A percentile compares a stretch with the other conserved stretches of the same genome.
Evolutionary conservation across 225 moss, liverwort and hornwort species (phyloP).

Genomic region (Lunularia cruciata): DNA sequence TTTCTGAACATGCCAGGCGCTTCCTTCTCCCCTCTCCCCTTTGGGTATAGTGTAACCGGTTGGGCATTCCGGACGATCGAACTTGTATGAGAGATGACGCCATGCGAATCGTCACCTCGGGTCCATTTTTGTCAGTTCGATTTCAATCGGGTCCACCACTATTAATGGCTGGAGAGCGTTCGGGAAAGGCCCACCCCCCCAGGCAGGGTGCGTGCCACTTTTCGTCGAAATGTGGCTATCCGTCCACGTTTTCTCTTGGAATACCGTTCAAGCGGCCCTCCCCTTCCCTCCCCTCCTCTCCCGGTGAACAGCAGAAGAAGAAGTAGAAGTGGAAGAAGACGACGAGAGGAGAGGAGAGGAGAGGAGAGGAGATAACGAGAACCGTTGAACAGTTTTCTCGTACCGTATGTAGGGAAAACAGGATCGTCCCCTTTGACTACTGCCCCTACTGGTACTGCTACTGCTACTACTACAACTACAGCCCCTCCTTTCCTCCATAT

Average conservation of each 20-base stretch:
- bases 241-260: constrained; percentile 19
- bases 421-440: constrained; percentile 1
- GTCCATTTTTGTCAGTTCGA: constrained; percentile 1
- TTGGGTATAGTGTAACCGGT: constrained; percentile 1
- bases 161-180: constrained; percentile 18
- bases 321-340: background rate
- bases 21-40: constrained; percentile 8
- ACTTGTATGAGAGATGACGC: constrained; percentile 4
- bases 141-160: constrained; percentile 11
- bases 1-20: constrained; percentile 12
- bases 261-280: constrained; percentile 1
- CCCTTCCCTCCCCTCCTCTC: background rate
- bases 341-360: background rate
- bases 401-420: constrained; percentile 11
- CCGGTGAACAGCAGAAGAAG: background rate
- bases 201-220: constrained; percentile 4
- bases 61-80: constrained; percentile 14
- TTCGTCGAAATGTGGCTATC: constrained; percentile 19
- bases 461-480: background rate
- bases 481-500: constrained; percentile 5
- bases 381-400: constrained; percentile 10
- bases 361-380: background rate
- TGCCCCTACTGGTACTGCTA: background rate
- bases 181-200: background rate
- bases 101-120: background rate